These are phyloP conservation scores for Peronospora farinosa DNA, from an alignment of 352 stramenopile genomes.

Conservation along the genomic window DNA sequence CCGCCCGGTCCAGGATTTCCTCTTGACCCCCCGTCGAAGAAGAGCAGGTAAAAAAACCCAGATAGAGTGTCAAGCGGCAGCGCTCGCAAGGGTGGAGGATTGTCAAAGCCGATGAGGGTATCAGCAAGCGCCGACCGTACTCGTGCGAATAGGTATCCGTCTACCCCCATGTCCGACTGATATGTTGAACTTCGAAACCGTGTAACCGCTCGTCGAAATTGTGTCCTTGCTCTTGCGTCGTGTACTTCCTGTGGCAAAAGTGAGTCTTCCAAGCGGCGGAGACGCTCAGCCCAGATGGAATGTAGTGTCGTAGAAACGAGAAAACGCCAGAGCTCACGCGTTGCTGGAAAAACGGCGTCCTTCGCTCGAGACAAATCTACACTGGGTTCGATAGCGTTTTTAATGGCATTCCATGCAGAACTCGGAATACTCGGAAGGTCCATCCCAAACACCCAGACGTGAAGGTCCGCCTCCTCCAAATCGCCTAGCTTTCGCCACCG, in stretches of 20 bases:
- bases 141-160: neutral
- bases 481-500: neutral
- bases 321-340: neutral
- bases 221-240: neutral
- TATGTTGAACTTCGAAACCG: constrained; percentile 1
- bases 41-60: no score
- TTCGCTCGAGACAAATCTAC: neutral
- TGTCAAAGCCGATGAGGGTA: neutral
- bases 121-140: constrained; percentile 1
- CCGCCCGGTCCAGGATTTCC: no score
- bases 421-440: neutral
- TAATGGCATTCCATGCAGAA: neutral
- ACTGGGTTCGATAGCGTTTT: neutral
- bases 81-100: neutral
- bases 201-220: neutral
- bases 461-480: neutral
- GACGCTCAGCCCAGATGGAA: neutral
- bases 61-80: neutral
- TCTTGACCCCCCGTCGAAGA: no score
- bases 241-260: neutral
- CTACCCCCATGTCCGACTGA: neutral
- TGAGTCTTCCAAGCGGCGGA: neutral
- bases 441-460: constrained; percentile 1
- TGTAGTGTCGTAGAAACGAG: neutral
- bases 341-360: neutral